A percentile compares a stretch with the other conserved stretches of the same genome.
Evolutionary conservation across 2,329 filamentous ascomycete species (phyloP).

Genomic region (Colletotrichum sojae): DNA sequence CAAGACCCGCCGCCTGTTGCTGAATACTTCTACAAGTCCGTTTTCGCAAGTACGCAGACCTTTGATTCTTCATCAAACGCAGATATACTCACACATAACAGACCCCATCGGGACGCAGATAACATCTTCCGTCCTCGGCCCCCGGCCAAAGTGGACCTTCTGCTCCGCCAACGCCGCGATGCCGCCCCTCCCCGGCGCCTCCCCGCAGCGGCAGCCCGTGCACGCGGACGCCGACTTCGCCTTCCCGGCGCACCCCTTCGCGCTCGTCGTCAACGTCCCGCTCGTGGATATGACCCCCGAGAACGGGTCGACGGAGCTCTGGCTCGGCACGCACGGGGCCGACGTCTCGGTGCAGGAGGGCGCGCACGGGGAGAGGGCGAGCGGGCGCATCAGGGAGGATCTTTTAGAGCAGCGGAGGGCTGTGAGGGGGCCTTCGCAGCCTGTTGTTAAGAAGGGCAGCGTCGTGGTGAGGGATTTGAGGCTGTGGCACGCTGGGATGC

Average conservation of each 20-base stretch:
- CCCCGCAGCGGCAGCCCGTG: conserved; percentile 65
- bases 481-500: conserved; percentile 76
- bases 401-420: conserved; percentile 55
- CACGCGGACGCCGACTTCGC: conserved; percentile 73
- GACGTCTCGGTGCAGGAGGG: conserved; percentile 61
- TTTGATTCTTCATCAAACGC: conserved; percentile 4
- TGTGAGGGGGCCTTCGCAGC: conserved; percentile 63
- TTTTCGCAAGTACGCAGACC: conserved; percentile 65
- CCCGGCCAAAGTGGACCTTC: conserved; percentile 69
- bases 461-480: conserved; percentile 72
- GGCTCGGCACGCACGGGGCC: conserved; percentile 67
- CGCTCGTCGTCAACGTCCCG: conserved; percentile 68
- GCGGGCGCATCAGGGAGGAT: conserved; percentile 61
- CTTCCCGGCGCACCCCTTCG: conserved; percentile 68
- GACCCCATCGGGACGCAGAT: conserved; percentile 70
- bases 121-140: conserved; percentile 68
- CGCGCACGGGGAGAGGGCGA: conserved; percentile 65
- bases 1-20: conserved; percentile 70
- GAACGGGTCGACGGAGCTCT: conserved; percentile 72
- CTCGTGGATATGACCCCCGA: conserved; percentile 63
- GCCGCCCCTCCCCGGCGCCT: conserved; percentile 58
- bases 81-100: conserved; percentile 41
- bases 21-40: conserved; percentile 62
- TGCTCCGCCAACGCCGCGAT: conserved; percentile 71
- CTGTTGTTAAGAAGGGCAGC: conserved; percentile 66